A percentile compares a stretch with the other conserved stretches of the same genome.
These are phyloP conservation scores for Clarkia xantiana DNA, from an alignment of 345 rosid genomes.

Conservation along the genomic window DNA sequence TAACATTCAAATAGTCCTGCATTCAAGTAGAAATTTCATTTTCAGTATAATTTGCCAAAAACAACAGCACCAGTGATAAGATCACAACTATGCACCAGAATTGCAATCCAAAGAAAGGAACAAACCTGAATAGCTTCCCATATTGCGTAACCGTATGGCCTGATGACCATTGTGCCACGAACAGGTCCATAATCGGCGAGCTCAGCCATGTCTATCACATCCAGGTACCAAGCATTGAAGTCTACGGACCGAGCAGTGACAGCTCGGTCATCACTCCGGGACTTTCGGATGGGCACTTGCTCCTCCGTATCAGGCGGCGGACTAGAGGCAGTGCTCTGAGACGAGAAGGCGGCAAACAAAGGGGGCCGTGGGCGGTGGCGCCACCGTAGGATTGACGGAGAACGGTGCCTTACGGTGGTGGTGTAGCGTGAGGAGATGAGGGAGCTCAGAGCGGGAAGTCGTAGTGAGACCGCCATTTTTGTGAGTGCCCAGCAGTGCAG, in stretches of 20 bases:
- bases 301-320: constrained; percentile 44
- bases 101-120: background rate
- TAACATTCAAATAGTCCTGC: constrained; percentile 79
- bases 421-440: constrained; percentile 27
- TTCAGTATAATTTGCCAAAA: background rate
- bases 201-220: constrained; percentile 81
- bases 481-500: too few relatives aligned
- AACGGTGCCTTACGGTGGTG: constrained; percentile 22
- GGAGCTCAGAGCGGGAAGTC: constrained; percentile 48
- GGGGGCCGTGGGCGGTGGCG: constrained; percentile 14
- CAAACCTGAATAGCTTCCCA: constrained; percentile 98
- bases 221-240: constrained; percentile 89
- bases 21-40: constrained; percentile 1
- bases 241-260: constrained; percentile 82
- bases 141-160: constrained; percentile 87
- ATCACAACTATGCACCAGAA: background rate
- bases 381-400: constrained; percentile 13
- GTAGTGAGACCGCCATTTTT: constrained; percentile 44
- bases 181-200: constrained; percentile 94
- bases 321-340: constrained; percentile 34
- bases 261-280: constrained; percentile 29
- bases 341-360: constrained; percentile 30
- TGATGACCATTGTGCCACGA: constrained; percentile 92
- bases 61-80: background rate
- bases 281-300: constrained; percentile 21